These are phyloP conservation scores for Talaromyces proteolyticus DNA, from an alignment of 495 filamentous ascomycete genomes.

Conservation along the genomic window DNA sequence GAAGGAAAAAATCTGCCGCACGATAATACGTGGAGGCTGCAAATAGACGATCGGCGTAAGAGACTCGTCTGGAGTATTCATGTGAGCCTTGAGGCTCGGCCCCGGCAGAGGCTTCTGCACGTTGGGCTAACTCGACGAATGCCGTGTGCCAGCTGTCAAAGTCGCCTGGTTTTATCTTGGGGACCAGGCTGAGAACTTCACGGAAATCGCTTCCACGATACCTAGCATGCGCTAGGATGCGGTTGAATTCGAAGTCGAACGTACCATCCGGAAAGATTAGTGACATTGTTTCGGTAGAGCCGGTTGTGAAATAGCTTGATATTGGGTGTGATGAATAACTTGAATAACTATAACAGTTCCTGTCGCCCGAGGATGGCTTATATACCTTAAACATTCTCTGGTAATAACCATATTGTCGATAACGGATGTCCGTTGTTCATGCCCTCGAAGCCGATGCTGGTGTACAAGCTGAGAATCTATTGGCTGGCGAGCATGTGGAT, in stretches of 20 bases:
- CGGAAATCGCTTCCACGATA: constrained; percentile 24
- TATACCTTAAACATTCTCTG: no score
- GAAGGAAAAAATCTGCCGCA: constrained; percentile 35
- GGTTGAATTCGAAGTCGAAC: constrained; percentile 28
- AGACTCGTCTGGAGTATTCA: constrained; percentile 9
- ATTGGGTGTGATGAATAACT: no score
- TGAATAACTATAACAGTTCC: no score
- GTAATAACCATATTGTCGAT: no score
- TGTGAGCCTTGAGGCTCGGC: constrained; percentile 3
- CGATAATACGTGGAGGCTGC: constrained; percentile 36
- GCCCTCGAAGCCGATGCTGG: no score
- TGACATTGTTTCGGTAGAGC: no score
- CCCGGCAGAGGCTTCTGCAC: constrained; percentile 2
- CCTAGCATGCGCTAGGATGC: constrained; percentile 11
- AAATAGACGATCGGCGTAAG: constrained; percentile 26
- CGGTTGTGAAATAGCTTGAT: no score
- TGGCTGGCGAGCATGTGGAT: no score
- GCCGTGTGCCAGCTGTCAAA: constrained; percentile 23
- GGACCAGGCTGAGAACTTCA: constrained; percentile 24
- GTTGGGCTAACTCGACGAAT: constrained; percentile 23
- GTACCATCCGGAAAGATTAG: no score
- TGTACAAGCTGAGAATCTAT: no score
- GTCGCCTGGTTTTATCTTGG: constrained; percentile 20
- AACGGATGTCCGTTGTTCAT: no score
- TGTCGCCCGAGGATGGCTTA: no score